Evolutionary conservation across 1,139 yeast genomes (phyloP), one percentile per base, ranked within the genome.

Genomic region (Kurtzmaniella natalensis): DNA sequence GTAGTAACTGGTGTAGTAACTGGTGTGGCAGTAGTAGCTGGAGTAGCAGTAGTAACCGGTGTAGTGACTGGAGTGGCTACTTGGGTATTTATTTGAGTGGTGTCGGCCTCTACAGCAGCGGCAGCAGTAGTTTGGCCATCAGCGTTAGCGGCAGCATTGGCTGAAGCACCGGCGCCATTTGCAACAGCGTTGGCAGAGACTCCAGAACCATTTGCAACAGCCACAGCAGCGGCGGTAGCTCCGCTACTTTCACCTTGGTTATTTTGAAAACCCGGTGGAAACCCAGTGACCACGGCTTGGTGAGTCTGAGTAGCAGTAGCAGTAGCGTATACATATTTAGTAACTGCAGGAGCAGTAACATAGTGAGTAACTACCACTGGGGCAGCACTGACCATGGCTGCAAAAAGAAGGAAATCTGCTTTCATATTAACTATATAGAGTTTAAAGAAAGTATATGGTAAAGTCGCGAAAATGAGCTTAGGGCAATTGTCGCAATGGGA

Each of bases 301-400:
- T 28, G 19, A 7, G 44, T 38, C n/a, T 44, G 36, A 10, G 40
- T 40, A 7, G 48, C 45, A 8, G 57, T 46, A 29, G 45, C 46
- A 3, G 54, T 44, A 9, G 55, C 47, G 11, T 56, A 53, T 34
- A 43, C 44, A 44, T 54, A 51, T n/a, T 48, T 44, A 17, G 66
- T 60, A 11, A 55, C 57, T 8, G 64, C 50, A 3, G 56, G 50
- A 8, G 67, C 66, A 18, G 64, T 57, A 32, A 55, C 60, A 7
- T 41, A 39, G 29, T 56, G 42, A 18, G 65, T 60, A 33, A 59
- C 46, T 19, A 53, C 30, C 6, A 47, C 42, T 5, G 64, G 64
- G 28, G 61, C 53, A 6, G 64, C 64, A 22, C 48, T 48, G 9
- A 61, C 47, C 24, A 48, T 31, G 5, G 59, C 49, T 32, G 54